Evolutionary conservation across 495 filamentous ascomycete genomes (phyloP).

Genomic region (Hypoxylon rickii): DNA sequence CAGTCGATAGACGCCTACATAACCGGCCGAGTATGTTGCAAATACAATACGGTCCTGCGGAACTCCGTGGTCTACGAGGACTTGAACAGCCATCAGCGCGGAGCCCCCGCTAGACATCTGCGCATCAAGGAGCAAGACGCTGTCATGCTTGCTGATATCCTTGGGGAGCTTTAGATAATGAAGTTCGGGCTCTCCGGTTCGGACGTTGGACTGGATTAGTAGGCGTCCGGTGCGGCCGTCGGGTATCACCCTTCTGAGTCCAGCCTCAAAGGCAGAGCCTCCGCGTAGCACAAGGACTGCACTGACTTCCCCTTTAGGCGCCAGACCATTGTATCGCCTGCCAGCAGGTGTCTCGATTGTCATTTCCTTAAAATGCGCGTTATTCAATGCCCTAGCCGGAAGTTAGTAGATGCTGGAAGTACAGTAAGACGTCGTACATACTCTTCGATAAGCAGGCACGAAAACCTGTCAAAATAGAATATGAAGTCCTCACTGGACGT

Average conservation of each 20-base stretch:
- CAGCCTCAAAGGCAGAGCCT: constrained; percentile 84
- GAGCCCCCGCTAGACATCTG: constrained; percentile 94
- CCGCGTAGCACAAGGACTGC: constrained; percentile 89
- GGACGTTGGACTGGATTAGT: constrained; percentile 84
- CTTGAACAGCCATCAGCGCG: constrained; percentile 93
- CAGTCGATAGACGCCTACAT: constrained; percentile 77
- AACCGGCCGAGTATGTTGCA: constrained; percentile 84
- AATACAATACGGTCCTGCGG: constrained; percentile 81
- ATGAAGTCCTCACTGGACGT: constrained; percentile 88
- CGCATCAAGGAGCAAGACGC: constrained; percentile 84
- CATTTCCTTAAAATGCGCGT: constrained; percentile 63
- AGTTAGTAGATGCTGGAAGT: constrained; percentile 14
- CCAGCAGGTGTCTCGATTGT: constrained; percentile 72
- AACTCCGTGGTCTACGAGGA: constrained; percentile 94
- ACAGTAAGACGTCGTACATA: constrained; percentile 41
- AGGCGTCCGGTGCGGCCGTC: constrained; percentile 89
- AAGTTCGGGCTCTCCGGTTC: constrained; percentile 86
- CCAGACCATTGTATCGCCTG: constrained; percentile 68
- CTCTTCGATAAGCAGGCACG: constrained; percentile 82
- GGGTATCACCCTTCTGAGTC: constrained; percentile 83
- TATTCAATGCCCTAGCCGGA: constrained; percentile 70
- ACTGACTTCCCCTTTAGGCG: constrained; percentile 69
- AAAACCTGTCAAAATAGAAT: constrained; percentile 92
- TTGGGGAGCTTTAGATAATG: constrained; percentile 81
- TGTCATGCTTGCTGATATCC: constrained; percentile 70